Conservation (phyloP, 306 rosid species). For the Carpinus viminea region DNA sequence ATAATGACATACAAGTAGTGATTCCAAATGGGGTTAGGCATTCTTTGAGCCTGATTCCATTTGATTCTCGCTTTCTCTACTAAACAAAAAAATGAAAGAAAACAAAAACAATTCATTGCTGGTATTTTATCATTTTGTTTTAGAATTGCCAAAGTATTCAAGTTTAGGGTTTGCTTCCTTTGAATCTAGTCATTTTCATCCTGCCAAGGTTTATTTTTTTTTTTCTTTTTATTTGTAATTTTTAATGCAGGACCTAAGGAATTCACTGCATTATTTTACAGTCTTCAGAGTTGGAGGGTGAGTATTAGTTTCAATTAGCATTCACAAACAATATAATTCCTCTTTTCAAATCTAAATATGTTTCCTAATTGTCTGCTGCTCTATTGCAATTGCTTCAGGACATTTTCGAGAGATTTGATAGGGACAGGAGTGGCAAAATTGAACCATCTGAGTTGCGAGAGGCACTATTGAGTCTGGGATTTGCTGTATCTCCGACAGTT, state of each 20-base stretch:
- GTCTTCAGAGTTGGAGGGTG: constrained; percentile 98
- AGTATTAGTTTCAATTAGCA: neutral
- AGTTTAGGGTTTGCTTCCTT: neutral
- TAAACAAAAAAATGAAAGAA: neutral
- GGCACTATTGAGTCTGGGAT: constrained; percentile 84
- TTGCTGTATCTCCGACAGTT: constrained; percentile 70
- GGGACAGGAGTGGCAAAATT: constrained; percentile 89
- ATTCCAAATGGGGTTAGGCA: too few species aligned
- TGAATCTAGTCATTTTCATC: neutral
- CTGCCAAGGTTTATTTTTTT: neutral
- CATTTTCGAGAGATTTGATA: constrained; percentile 81
- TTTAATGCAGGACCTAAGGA: constrained; percentile 85
- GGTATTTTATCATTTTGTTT: neutral
- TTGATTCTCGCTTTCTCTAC: neutral
- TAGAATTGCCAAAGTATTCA: neutral
- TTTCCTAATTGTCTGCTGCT: constrained; percentile 1
- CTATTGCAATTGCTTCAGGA: constrained; percentile 42
- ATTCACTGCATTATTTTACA: constrained; percentile 76
- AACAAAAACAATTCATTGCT: neutral
- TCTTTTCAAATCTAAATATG: neutral
- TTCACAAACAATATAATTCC: neutral
- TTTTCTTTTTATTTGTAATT: neutral
- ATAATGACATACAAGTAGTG: too few species aligned
- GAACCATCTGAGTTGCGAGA: constrained; percentile 77
- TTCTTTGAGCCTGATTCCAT: neutral